Evolutionary conservation across 164 flowering plant species (phyloP).

Genomic region (Sedum album): DNA sequence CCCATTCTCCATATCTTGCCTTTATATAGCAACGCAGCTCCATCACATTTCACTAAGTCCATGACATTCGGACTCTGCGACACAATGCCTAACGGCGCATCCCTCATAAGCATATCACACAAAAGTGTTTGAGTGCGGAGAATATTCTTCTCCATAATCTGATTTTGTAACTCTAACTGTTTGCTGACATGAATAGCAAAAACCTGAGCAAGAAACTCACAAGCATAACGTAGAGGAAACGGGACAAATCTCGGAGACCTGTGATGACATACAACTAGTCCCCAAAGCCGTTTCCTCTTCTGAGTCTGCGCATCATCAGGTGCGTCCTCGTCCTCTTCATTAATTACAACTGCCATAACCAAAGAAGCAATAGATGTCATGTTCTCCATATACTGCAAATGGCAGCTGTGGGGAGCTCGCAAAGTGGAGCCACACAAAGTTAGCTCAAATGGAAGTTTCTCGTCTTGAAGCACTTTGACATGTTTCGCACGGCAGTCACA

Average conservation of each 20-base stretch:
- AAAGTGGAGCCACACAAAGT: constrained; percentile 89
- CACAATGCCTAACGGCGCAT: constrained; percentile 85
- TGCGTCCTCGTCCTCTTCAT: constrained; percentile 64
- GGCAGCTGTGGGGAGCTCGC: constrained; percentile 87
- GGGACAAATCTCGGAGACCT: constrained; percentile 92
- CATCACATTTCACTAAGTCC: constrained; percentile 94
- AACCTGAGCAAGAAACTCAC: constrained; percentile 93
- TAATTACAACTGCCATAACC: constrained; percentile 84
- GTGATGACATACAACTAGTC: constrained; percentile 87
- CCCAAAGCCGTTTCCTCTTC: constrained; percentile 90
- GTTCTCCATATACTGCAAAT: constrained; percentile 84
- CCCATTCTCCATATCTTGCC: constrained; percentile 62
- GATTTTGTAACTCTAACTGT: constrained; percentile 76
- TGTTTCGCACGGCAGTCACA: constrained; percentile 71
- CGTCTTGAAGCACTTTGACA: constrained; percentile 73
- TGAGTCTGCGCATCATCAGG: constrained; percentile 30
- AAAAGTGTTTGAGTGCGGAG: constrained; percentile 82
- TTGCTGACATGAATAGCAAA: constrained; percentile 89
- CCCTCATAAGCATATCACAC: constrained; percentile 91
- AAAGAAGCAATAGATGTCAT: constrained; percentile 84
- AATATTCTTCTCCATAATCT: constrained; percentile 75
- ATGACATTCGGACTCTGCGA: constrained; percentile 78
- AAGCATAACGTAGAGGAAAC: constrained; percentile 90
- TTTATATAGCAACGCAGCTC: constrained; percentile 75
- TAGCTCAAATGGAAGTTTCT: constrained; percentile 60